A percentile compares a stretch with the other conserved stretches of the same genome.
phyloP scores from a whole-genome alignment of 441 rosid species.

The Erysimum cheiri region DNA sequence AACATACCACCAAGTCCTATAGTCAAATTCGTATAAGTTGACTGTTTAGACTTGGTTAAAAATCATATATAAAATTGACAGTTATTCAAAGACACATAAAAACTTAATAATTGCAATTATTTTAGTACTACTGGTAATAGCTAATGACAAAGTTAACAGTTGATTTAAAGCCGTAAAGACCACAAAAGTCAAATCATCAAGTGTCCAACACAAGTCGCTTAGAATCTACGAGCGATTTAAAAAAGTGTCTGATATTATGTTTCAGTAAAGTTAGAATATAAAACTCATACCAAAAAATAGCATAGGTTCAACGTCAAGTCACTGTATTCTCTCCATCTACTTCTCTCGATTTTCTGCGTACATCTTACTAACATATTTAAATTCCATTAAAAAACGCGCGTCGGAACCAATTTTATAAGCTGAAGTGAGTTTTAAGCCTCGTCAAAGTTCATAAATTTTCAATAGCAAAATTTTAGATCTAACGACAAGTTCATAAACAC shows the following conservation, averaged over 20 bases:
- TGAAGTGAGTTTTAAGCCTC: not conserved
- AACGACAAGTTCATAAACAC: too few relatives aligned
- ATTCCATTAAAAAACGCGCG: not conserved
- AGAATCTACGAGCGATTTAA: slow-evolving; percentile 33
- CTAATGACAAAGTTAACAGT: not conserved
- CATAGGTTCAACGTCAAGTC: slow-evolving; percentile 34
- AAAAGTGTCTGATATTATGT: slow-evolving; percentile 25
- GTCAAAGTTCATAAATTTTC: too few relatives aligned
- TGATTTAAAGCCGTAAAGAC: slow-evolving; percentile 16
- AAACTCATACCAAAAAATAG: slow-evolving; percentile 5
- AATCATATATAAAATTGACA: too few relatives aligned
- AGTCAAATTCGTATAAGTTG: not conserved
- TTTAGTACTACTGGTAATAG: not conserved
- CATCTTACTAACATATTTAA: slow-evolving; percentile 9
- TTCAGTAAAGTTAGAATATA: slow-evolving; percentile 21
- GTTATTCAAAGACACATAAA: too few relatives aligned
- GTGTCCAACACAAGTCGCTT: slow-evolving; percentile 37
- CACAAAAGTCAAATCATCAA: slow-evolving; percentile 18
- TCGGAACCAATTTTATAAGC: too few relatives aligned
- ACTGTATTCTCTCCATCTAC: slow-evolving; percentile 25
- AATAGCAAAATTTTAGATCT: too few relatives aligned
- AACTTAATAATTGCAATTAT: not conserved
- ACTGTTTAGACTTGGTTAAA: too few relatives aligned
- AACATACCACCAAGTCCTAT: not conserved
- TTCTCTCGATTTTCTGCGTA: slow-evolving; percentile 41